phyloP scores from a whole-genome alignment of 2,329 filamentous ascomycete species.

The Juglanconis oblonga region DNA sequence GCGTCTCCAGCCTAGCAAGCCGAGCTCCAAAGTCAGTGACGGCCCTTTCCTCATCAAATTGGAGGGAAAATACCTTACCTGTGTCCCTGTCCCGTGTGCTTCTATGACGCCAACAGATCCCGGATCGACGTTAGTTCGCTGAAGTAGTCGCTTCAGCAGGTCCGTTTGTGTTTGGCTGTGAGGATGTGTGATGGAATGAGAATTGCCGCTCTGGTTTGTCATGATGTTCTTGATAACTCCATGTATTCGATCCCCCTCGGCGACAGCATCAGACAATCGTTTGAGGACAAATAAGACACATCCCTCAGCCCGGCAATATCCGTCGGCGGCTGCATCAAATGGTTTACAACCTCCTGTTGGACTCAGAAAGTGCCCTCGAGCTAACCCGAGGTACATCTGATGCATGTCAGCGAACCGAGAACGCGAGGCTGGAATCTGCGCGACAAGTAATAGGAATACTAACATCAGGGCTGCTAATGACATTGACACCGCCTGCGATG shows the following conservation, averaged over 20 bases:
- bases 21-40: no score
- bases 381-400: slow-evolving; percentile 21
- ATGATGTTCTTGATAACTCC: slow-evolving; percentile 36
- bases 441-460: background rate
- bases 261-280: slow-evolving; percentile 40
- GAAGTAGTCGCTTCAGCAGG: no score
- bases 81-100: no score
- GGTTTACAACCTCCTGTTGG: slow-evolving; percentile 30
- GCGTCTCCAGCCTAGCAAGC: slow-evolving; percentile 25
- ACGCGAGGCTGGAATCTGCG: background rate
- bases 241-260: slow-evolving; percentile 42
- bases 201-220: slow-evolving; percentile 39
- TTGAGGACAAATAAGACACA: slow-evolving; percentile 44
- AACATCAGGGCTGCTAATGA: slow-evolving; percentile 25
- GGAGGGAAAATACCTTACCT: no score
- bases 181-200: slow-evolving; percentile 22
- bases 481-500: slow-evolving; percentile 28
- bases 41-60: no score
- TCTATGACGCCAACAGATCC: no score
- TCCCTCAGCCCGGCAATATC: slow-evolving; percentile 52
- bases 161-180: slow-evolving; percentile 15
- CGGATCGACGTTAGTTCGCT: no score
- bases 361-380: slow-evolving; percentile 29
- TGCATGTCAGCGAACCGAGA: no score
- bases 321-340: slow-evolving; percentile 34